Evolutionary conservation across 306 rosid species (phyloP).

Genomic region (Cucumis cinereus): DNA sequence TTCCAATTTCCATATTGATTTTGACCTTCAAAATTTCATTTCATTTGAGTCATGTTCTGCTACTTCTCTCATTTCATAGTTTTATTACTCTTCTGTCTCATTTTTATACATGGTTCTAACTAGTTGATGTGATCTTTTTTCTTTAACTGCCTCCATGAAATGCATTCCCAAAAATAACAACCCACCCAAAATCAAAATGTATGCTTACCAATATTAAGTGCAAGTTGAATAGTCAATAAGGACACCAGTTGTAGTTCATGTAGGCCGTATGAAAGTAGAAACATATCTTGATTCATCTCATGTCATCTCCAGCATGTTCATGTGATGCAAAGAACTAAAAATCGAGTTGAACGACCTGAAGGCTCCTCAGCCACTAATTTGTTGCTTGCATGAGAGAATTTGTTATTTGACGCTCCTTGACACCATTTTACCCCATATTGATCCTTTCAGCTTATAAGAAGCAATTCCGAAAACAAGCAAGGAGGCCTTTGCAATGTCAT

Average conservation of each 20-base stretch:
- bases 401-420: slow-evolving; percentile 30
- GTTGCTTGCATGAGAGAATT: slow-evolving; percentile 58
- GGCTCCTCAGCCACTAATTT: slow-evolving; percentile 52
- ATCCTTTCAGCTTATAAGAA: slow-evolving; percentile 65
- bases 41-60: too few species aligned
- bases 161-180: background rate
- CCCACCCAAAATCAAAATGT: background rate
- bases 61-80: background rate
- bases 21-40: background rate
- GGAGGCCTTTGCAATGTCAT: slow-evolving; percentile 42
- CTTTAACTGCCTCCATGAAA: background rate
- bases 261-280: background rate
- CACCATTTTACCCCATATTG: slow-evolving; percentile 48
- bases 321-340: slow-evolving; percentile 59
- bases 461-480: slow-evolving; percentile 58
- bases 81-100: background rate
- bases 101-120: background rate
- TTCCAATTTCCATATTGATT: background rate
- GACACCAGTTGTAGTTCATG: background rate
- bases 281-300: background rate
- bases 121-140: background rate
- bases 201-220: background rate
- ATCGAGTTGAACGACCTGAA: slow-evolving; percentile 70
- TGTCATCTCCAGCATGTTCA: slow-evolving; percentile 37
- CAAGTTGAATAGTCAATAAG: background rate